Evolutionary conservation across 768 basidiomycete species (phyloP), one percentile per base, ranked within the genome.

Genomic region (Aureoboletus auriporus): DNA sequence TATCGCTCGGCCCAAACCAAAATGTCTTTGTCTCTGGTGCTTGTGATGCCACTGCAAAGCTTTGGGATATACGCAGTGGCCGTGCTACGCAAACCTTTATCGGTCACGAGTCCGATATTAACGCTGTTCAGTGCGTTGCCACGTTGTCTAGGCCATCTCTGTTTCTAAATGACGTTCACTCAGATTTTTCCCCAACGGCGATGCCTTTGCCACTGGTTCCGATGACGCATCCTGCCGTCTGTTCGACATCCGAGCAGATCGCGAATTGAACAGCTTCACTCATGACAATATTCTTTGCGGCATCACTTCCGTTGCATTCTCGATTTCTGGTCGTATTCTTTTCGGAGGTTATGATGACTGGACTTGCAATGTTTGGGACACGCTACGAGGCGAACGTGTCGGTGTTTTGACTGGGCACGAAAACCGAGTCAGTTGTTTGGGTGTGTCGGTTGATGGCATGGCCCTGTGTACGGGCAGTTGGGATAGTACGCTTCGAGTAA

Each of bases 361-460:
- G 90, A 98, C 96, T 57, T 94, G 93, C 76, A 99, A 99, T 65
- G 95, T 98, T 44, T 99, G 95, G 95, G 95, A 99, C 67, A 97
- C 94, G 27, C 77, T 99, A 62, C 96, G 95, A 70, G 96, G 96
- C 47, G 95, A 98, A 69, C 89, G 95, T 47, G 93, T 99, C 35
- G 95, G 95, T 49, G 96, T 99, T 44, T 71, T 99, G 52, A 92
- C 93, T 33, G 95, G 96, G 14, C 95, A 99, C 62, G 95, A 99
- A 77, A 99, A 99, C 75, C 77, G 95, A 55, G 93, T 99, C 57
- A 90, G 87, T 63, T 98, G 96, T 75, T 71, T 99, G 57, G 95
- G 95, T 46, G 96, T 98, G 56, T 91, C 87, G 56, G 82, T 84
- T 39, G 95, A 99, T 65, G 95, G 95, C 35, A 97, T 97, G 88